These are phyloP conservation scores for Acmispon strigosus DNA, from an alignment of 306 rosid genomes.

Conservation along the genomic window DNA sequence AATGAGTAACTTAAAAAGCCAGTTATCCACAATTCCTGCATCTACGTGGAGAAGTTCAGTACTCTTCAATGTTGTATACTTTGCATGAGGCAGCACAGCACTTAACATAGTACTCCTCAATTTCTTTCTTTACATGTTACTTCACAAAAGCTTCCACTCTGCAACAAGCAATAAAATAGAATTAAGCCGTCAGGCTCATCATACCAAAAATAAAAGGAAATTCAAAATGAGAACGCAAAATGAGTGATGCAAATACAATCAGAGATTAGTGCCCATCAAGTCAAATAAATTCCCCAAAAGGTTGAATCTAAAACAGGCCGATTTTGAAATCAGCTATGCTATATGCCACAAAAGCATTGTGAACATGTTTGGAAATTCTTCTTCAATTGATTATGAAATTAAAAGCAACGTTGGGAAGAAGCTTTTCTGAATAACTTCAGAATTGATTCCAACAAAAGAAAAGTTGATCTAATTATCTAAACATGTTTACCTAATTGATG, in stretches of 20 bases:
- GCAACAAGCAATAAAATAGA: slow-evolving; percentile 17
- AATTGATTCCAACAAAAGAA: too few species aligned
- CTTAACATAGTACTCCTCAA: slow-evolving; percentile 6
- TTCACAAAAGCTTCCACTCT: slow-evolving; percentile 73
- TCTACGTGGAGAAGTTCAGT: slow-evolving; percentile 21
- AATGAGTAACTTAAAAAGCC: slow-evolving; percentile 15
- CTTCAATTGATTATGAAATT: too few species aligned
- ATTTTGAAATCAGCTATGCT: not conserved
- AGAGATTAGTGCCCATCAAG: not conserved
- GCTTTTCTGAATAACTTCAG: too few species aligned
- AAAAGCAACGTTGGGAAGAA: too few species aligned
- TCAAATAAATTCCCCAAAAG: not conserved
- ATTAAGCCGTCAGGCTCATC: not conserved
- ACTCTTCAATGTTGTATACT: not conserved
- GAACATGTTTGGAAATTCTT: too few species aligned
- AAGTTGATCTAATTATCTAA: too few species aligned
- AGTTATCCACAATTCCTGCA: slow-evolving; percentile 29
- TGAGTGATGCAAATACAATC: not conserved
- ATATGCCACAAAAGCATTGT: not conserved
- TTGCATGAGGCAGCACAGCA: slow-evolving; percentile 31
- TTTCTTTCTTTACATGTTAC: slow-evolving; percentile 14
- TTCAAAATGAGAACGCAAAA: not conserved
- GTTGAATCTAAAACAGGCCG: not conserved
- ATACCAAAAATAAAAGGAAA: not conserved
- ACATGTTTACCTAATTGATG: too few species aligned